Base-by-base conservation (phyloP, 2,329 filamentous ascomycete genomes). In the Chaetomium strumarium region DNA sequence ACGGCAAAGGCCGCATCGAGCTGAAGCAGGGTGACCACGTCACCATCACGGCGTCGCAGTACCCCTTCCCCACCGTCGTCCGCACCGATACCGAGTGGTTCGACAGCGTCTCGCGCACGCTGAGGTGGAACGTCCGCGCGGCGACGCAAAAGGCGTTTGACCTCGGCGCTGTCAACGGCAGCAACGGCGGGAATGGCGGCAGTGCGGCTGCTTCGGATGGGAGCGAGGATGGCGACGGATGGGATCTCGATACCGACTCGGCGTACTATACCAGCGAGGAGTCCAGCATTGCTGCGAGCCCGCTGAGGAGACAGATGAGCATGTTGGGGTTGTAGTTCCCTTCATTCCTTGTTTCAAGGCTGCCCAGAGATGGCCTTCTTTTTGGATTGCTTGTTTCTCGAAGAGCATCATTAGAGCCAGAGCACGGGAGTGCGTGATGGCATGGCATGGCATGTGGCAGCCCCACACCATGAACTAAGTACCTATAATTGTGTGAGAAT, bases 1-100 rank as follows among this genome's bases (percentile, higher is more conserved):
- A 99, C 67, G 93, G 93, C 69, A 99, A 97, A 70, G 91, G 90
- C 51, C 90, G 93, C 46, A 82, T 99, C 40, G 92, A 99, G 70
- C 83, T 99, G 34, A 85, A 86, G 57, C 89, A 92, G 64, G 93
- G 93, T 49, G 93, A 99, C 71, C 88, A 92, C 63, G 93, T 99
- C 67, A 96, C 92, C 55, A 93, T 99, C 63, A 90, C 92, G 38
- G 93, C 93, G 3, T 95, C 88, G 30, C 90, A 95, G 67, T 99
- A 96, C 65, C 93, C 93, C 0, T 97, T 99, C 74, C 93, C 93
- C 2, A 97, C 93, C 1, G 92, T 99, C 40, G 89, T 95, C 53
- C 87, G 90, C 58, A 89, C 86, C 58, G 85, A 85, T 56, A 88
- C 86, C 1, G 93, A 99, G 69, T 99, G 93, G 93, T 96, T 99